Evolutionary conservation across 2,329 filamentous ascomycete species (phyloP).

Genomic region (Curvularia verruculosa): DNA sequence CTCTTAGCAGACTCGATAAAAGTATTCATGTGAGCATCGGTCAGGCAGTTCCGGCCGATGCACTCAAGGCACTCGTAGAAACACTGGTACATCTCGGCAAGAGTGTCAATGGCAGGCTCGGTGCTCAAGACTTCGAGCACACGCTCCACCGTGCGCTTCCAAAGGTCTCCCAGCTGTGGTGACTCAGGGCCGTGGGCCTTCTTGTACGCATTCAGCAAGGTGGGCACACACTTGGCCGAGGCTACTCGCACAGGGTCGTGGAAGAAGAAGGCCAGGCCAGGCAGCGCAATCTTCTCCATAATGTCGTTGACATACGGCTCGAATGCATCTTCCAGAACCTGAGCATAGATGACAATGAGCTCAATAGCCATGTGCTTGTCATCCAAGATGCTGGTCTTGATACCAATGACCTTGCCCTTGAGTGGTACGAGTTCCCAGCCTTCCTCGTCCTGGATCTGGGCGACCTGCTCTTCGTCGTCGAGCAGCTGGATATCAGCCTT

Average conservation of each 20-base stretch:
- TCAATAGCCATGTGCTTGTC: slow-evolving; percentile 99
- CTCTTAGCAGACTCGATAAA: slow-evolving; percentile 88
- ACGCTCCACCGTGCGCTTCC: slow-evolving; percentile 85
- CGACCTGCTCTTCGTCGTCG: slow-evolving; percentile 92
- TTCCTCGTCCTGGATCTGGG: slow-evolving; percentile 90
- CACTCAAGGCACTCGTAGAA: slow-evolving; percentile 99
- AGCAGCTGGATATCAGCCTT: slow-evolving; percentile 97
- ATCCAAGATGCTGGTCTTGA: slow-evolving; percentile 94
- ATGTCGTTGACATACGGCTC: slow-evolving; percentile 90
- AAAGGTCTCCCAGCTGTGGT: slow-evolving; percentile 78
- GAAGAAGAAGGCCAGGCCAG: slow-evolving; percentile 97
- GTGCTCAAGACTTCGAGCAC: slow-evolving; percentile 90
- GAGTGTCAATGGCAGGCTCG: slow-evolving; percentile 92
- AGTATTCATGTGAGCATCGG: slow-evolving; percentile 75
- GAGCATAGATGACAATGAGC: slow-evolving; percentile 94
- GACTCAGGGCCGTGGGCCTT: slow-evolving; percentile 85
- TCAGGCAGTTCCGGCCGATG: slow-evolving; percentile 83
- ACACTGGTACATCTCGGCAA: slow-evolving; percentile 99
- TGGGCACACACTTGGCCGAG: slow-evolving; percentile 91
- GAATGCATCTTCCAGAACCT: slow-evolving; percentile 91
- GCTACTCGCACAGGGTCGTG: slow-evolving; percentile 96
- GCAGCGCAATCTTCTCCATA: slow-evolving; percentile 95
- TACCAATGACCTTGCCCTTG: slow-evolving; percentile 97
- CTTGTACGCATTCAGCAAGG: slow-evolving; percentile 92
- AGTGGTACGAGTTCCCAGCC: slow-evolving; percentile 97